These are phyloP conservation scores for Hyparrhenia diplandra DNA, from an alignment of 176 grass and related monocot species.

Conservation along the genomic window DNA sequence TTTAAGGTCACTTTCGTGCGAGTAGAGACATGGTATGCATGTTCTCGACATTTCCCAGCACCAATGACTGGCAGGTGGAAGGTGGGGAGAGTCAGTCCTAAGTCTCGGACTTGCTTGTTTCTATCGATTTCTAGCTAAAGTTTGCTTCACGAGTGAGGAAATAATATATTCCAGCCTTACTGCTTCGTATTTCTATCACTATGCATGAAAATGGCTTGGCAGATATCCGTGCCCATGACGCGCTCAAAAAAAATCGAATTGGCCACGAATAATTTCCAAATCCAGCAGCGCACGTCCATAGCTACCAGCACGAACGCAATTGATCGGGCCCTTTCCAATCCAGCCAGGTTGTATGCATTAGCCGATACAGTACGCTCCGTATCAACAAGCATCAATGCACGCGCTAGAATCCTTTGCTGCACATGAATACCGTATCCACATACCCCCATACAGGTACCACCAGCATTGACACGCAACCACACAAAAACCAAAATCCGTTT, in stretches of 20 bases:
- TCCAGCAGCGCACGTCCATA: not conserved
- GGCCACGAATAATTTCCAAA: not conserved
- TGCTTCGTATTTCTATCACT: not conserved
- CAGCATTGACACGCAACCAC: too few relatives aligned
- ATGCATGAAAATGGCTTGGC: too few relatives aligned
- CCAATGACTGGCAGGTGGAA: not conserved
- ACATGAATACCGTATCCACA: not conserved
- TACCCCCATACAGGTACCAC: not conserved
- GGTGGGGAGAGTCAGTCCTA: too few relatives aligned
- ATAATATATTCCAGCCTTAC: not conserved
- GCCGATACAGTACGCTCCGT: not conserved
- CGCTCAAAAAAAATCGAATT: too few relatives aligned
- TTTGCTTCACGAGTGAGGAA: slow-evolving; percentile 10
- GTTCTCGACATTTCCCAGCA: not conserved
- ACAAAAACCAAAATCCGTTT: too few relatives aligned
- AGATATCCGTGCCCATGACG: too few relatives aligned
- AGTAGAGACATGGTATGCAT: not conserved
- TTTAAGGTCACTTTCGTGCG: not conserved
- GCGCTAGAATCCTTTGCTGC: not conserved
- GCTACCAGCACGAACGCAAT: not conserved
- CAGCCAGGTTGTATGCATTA: too few relatives aligned
- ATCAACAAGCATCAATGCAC: not conserved
- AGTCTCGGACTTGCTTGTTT: not conserved
- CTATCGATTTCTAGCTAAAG: not conserved
- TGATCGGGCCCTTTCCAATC: not conserved